Percentiles rank a stretch among this genome's conserved stretches.
phyloP scores from a whole-genome alignment of 75 land plant species.

The Cryptomeria japonica region DNA sequence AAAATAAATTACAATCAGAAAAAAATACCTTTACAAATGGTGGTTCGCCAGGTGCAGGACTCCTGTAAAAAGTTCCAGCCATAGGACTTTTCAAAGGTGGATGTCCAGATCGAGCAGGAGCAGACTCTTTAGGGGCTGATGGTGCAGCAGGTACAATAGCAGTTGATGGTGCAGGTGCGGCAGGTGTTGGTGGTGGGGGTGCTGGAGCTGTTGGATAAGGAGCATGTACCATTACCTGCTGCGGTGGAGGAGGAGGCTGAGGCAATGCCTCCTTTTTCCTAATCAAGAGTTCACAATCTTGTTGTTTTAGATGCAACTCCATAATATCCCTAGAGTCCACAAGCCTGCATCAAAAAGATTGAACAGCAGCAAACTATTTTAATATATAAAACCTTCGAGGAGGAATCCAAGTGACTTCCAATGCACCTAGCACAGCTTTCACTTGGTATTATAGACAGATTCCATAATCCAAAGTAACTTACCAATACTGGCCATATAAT shows the following conservation, averaged over 20 bases:
- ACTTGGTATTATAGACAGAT: neutral
- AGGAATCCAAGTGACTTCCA: neutral
- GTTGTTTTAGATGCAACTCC: conserved; percentile 80
- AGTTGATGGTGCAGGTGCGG: conserved; percentile 22
- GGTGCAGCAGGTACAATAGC: conserved; percentile 25
- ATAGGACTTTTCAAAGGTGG: conserved; percentile 80
- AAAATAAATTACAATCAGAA: neutral
- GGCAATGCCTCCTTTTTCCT: conserved; percentile 90
- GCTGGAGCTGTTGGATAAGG: conserved; percentile 21
- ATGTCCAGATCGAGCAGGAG: conserved; percentile 45
- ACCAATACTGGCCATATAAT: neutral
- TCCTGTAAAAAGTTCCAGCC: conserved; percentile 85
- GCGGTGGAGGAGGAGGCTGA: conserved; percentile 51
- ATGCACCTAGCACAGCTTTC: neutral
- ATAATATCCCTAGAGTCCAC: conserved; percentile 88
- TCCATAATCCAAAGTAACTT: neutral
- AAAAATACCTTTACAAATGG: conserved; percentile 79
- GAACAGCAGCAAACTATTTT: neutral
- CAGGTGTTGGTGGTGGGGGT: conserved; percentile 16
- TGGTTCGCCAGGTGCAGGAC: conserved; percentile 75
- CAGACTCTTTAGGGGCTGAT: conserved; percentile 33
- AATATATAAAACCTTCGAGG: neutral
- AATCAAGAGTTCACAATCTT: conserved; percentile 73
- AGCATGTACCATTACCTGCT: conserved; percentile 20
- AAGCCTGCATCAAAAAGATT: conserved; percentile 46